Conservation (phyloP, 2,329 filamentous ascomycete species). For the Rhynchosporium secalis region DNA sequence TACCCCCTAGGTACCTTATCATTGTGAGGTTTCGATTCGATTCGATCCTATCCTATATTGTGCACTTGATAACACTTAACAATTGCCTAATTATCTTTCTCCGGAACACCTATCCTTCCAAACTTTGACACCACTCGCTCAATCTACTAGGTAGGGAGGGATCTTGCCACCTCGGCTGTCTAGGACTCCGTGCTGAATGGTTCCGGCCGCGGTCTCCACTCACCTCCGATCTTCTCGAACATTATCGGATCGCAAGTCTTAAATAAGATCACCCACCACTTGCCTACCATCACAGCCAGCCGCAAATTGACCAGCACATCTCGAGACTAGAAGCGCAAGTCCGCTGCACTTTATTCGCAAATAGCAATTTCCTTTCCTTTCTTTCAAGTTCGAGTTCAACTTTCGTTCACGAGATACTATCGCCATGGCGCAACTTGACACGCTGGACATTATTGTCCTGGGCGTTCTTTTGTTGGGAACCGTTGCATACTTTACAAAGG, state of each 20-base stretch:
- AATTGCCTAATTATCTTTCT: background rate
- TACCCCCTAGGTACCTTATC: too few species aligned
- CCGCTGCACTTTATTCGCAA: background rate
- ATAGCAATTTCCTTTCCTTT: background rate
- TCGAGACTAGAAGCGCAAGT: background rate
- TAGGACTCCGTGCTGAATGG: background rate
- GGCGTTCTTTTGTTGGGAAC: conserved; percentile 81
- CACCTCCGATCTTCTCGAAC: background rate
- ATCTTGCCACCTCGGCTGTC: conserved; percentile 1
- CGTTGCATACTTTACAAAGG: conserved; percentile 95
- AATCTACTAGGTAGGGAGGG: background rate
- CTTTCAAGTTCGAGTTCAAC: background rate
- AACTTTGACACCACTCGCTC: background rate
- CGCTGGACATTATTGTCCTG: conserved; percentile 91
- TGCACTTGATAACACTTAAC: background rate
- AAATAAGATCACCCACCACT: conserved; percentile 13
- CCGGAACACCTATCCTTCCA: background rate
- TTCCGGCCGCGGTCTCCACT: background rate
- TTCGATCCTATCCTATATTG: background rate
- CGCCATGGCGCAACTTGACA: conserved; percentile 92
- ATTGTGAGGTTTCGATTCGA: background rate
- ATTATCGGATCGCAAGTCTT: conserved; percentile 10
- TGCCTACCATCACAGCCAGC: conserved; percentile 10
- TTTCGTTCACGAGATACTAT: background rate
- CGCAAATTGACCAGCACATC: conserved; percentile 1